A percentile compares a stretch with the other conserved stretches of the same genome.
phyloP scores from a whole-genome alignment of 1,284 basidiomycete genomes.

The Cutaneotrichosporon sp. region DNA sequence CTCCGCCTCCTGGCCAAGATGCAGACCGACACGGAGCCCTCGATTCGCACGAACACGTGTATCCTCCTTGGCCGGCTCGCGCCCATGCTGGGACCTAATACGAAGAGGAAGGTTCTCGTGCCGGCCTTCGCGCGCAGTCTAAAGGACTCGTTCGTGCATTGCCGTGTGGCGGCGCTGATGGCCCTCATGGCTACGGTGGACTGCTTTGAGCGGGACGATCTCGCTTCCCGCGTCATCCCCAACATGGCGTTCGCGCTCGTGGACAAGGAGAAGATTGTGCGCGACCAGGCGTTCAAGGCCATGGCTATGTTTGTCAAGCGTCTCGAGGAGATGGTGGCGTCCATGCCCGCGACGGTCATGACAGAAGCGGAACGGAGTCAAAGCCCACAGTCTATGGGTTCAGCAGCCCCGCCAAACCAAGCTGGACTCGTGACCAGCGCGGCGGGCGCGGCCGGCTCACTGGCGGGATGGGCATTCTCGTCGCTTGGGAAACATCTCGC shows the following conservation, averaged over 20 bases:
- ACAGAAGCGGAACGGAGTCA: conserved; percentile 44
- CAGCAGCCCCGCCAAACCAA: background rate
- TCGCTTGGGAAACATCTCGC: conserved; percentile 76
- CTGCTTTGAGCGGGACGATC: conserved; percentile 78
- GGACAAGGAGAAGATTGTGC: conserved; percentile 87
- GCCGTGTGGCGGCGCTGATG: conserved; percentile 90
- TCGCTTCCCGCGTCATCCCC: conserved; percentile 84
- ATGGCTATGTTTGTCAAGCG: conserved; percentile 78
- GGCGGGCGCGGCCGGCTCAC: conserved; percentile 78
- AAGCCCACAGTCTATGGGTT: background rate
- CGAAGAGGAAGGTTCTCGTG: conserved; percentile 90
- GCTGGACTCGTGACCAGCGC: conserved; percentile 72
- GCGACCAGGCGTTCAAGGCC: conserved; percentile 91
- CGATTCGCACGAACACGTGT: conserved; percentile 95
- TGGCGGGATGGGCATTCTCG: conserved; percentile 92
- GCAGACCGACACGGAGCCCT: conserved; percentile 86
- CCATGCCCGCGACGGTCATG: conserved; percentile 69
- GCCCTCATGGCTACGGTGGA: conserved; percentile 93
- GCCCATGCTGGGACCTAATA: conserved; percentile 75
- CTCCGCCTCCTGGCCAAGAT: conserved; percentile 86
- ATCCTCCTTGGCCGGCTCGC: conserved; percentile 90
- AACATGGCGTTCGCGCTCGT: conserved; percentile 72
- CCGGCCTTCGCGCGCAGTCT: conserved; percentile 88
- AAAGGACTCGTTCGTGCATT: conserved; percentile 88
- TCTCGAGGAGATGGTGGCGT: conserved; percentile 69